phyloP scores from a whole-genome alignment of 257 asterid genomes.

The Solanum neorickii region DNA sequence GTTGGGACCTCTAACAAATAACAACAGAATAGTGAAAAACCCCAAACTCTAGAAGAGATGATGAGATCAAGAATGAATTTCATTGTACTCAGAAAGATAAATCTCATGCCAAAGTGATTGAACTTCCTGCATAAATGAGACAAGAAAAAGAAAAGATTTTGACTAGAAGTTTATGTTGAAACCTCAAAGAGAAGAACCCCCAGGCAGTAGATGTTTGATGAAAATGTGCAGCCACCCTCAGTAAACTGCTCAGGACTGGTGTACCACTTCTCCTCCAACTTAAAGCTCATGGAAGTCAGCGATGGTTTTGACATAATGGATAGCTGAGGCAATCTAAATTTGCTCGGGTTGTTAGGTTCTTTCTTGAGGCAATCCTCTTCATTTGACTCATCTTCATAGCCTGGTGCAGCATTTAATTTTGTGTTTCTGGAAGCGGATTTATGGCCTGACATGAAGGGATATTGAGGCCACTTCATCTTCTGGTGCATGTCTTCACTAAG shows the following conservation, averaged over 20 bases:
- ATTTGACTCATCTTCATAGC: constrained; percentile 17
- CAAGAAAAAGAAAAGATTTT: neutral
- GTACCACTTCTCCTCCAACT: constrained; percentile 75
- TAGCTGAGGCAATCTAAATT: constrained; percentile 12
- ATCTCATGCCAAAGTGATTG: neutral
- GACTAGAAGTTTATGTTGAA: constrained; percentile 18
- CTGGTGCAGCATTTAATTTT: constrained; percentile 9
- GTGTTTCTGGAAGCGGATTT: constrained; percentile 19
- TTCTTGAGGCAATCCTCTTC: constrained; percentile 17
- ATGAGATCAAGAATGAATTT: neutral
- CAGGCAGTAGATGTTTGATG: constrained; percentile 76
- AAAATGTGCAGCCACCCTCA: constrained; percentile 40
- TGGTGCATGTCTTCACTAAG: constrained; percentile 23
- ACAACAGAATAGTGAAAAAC: neutral
- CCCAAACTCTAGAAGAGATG: neutral
- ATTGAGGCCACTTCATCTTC: constrained; percentile 52
- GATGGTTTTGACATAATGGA: constrained; percentile 23
- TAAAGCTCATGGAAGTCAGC: constrained; percentile 22
- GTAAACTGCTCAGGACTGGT: constrained; percentile 61
- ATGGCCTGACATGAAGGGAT: constrained; percentile 33
- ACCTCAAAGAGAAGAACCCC: constrained; percentile 98
- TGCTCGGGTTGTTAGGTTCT: constrained; percentile 18
- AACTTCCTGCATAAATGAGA: neutral
- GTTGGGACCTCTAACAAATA: neutral
- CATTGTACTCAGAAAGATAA: neutral